Evolutionary conservation across 2,329 filamentous ascomycete species (phyloP).

Genomic region (Monosporascus sp.): DNA sequence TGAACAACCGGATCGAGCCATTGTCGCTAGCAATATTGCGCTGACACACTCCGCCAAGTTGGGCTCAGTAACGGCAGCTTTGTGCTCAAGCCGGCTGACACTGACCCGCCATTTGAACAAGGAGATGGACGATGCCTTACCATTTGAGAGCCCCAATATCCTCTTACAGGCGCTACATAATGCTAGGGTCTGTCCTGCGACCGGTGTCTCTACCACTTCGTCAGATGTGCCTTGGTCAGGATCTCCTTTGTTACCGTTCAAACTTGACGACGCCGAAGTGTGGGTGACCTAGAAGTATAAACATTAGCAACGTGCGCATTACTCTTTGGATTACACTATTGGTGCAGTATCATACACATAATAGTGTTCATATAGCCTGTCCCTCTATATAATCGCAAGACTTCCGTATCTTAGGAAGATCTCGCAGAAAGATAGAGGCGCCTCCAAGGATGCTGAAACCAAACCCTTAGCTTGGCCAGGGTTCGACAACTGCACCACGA

Average conservation of each 20-base stretch:
- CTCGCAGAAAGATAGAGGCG: conserved; percentile 38
- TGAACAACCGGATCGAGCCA: conserved; percentile 51
- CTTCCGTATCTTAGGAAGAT: conserved; percentile 43
- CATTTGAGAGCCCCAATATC: conserved; percentile 43
- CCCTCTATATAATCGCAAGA: conserved; percentile 44
- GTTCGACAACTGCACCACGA: conserved; percentile 25
- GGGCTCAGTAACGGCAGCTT: conserved; percentile 22
- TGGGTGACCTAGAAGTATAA: conserved; percentile 5
- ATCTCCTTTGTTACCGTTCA: conserved; percentile 4
- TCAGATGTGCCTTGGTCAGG: conserved; percentile 3
- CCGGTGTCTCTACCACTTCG: neutral
- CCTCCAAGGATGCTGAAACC: conserved; percentile 23
- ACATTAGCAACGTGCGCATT: conserved; percentile 5
- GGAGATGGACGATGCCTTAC: conserved; percentile 38
- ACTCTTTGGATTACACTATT: conserved; percentile 1
- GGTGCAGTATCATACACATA: conserved; percentile 12
- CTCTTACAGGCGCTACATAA: conserved; percentile 40
- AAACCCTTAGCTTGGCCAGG: conserved; percentile 38
- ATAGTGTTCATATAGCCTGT: conserved; percentile 30
- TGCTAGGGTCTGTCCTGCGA: conserved; percentile 16
- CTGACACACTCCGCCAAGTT: conserved; percentile 46
- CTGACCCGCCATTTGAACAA: conserved; percentile 54
- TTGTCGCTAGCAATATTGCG: conserved; percentile 45
- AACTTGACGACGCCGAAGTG: neutral
- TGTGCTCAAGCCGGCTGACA: conserved; percentile 27